These are phyloP conservation scores for Erysimum cheiri DNA, from an alignment of 441 rosid species.

Conservation along the genomic window DNA sequence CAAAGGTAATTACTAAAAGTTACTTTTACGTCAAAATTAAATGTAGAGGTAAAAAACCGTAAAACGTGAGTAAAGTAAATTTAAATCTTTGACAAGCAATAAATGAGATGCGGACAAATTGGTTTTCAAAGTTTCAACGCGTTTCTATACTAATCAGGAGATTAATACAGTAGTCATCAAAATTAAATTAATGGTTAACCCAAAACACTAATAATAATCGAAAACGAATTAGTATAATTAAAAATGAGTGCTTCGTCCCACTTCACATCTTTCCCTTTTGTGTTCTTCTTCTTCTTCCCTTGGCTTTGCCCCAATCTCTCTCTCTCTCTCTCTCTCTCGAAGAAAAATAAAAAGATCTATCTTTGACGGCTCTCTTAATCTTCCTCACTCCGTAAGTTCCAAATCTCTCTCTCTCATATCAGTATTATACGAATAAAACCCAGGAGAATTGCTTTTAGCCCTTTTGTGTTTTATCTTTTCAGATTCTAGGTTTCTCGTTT, in stretches of 20 bases:
- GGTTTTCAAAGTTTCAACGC: slow-evolving; percentile 41
- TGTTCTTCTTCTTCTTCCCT: slow-evolving; percentile 29
- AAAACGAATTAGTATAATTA: slow-evolving; percentile 2
- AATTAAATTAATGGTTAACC: slow-evolving; percentile 23
- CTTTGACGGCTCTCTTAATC: slow-evolving; percentile 35
- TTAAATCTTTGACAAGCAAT: slow-evolving; percentile 28
- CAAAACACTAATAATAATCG: not conserved
- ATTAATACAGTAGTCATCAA: slow-evolving; percentile 20
- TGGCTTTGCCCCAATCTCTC: slow-evolving; percentile 33
- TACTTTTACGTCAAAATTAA: not conserved
- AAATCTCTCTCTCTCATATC: slow-evolving; percentile 34
- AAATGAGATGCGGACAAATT: slow-evolving; percentile 35
- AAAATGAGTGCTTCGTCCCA: slow-evolving; percentile 43
- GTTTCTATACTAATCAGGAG: slow-evolving; percentile 41
- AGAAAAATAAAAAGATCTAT: slow-evolving; percentile 26
- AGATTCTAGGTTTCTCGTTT: slow-evolving; percentile 26
- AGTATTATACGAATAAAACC: slow-evolving; percentile 10
- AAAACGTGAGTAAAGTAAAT: slow-evolving; percentile 22
- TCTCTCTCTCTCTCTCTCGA: slow-evolving; percentile 33
- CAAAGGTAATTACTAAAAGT: slow-evolving; percentile 11
- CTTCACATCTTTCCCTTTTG: slow-evolving; percentile 39
- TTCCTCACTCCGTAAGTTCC: slow-evolving; percentile 49
- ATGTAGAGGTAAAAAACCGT: slow-evolving; percentile 6
- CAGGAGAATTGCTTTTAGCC: slow-evolving; percentile 25
- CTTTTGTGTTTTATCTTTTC: slow-evolving; percentile 14